These are phyloP conservation scores for Zarea fungicola DNA, from an alignment of 2,329 filamentous ascomycete species.

Conservation along the genomic window DNA sequence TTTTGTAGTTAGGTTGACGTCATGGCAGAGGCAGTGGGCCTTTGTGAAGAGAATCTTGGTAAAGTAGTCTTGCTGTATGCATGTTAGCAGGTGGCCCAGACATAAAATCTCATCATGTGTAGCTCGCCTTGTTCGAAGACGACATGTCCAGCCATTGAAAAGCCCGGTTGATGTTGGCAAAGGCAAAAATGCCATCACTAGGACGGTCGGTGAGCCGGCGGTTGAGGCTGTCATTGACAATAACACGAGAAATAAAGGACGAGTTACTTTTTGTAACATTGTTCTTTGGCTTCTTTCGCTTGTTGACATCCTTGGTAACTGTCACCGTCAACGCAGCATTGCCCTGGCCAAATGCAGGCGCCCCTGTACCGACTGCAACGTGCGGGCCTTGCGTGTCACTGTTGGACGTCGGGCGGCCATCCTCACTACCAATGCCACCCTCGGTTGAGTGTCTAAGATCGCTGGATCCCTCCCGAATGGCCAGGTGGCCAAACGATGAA, in stretches of 20 bases:
- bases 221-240: constrained; percentile 74
- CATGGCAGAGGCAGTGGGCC: constrained; percentile 90
- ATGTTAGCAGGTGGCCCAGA: not conserved
- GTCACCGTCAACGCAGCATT: constrained; percentile 66
- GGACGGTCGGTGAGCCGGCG: constrained; percentile 78
- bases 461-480: constrained; percentile 51
- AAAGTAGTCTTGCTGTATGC: constrained; percentile 69
- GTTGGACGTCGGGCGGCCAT: constrained; percentile 46
- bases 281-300: constrained; percentile 91
- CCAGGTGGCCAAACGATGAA: constrained; percentile 40
- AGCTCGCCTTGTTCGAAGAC: constrained; percentile 58
- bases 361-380: constrained; percentile 34
- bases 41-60: constrained; percentile 97
- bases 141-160: constrained; percentile 95
- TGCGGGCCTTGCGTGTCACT: constrained; percentile 43
- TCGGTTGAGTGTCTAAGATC: constrained; percentile 58
- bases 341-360: constrained; percentile 77
- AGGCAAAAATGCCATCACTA: constrained; percentile 76
- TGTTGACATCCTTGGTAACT: constrained; percentile 66
- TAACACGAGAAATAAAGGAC: constrained; percentile 94
- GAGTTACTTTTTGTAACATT: constrained; percentile 99
- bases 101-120: not conserved
- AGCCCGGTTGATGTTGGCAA: constrained; percentile 92
- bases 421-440: constrained; percentile 52
- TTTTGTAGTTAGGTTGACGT: constrained; percentile 82